A percentile compares a stretch with the other conserved stretches of the same genome.
Evolutionary conservation across 2,329 filamentous ascomycete species (phyloP).

Genomic region (Colletotrichum coccodes): DNA sequence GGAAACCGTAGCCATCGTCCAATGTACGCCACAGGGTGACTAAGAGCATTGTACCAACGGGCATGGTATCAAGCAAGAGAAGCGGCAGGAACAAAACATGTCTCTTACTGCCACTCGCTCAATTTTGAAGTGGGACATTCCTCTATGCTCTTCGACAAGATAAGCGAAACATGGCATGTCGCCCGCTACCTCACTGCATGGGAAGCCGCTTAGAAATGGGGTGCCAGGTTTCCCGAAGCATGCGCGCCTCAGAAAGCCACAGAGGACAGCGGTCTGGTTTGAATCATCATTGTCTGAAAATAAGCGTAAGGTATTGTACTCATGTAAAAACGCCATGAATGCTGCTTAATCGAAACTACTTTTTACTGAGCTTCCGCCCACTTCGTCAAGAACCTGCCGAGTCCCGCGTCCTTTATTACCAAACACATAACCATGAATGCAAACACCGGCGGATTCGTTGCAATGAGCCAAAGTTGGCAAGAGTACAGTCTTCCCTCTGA

Average conservation of each 20-base stretch:
- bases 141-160: too few relatives aligned
- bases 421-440: slow-evolving; percentile 26
- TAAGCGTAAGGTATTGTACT: slow-evolving; percentile 22
- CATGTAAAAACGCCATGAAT: slow-evolving; percentile 33
- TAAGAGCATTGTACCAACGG: neutral
- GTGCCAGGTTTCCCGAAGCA: neutral
- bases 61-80: neutral
- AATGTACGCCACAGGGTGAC: neutral
- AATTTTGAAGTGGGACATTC: neutral
- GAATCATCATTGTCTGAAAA: slow-evolving; percentile 13
- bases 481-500: slow-evolving; percentile 21
- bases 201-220: neutral
- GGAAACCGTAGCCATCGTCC: too few relatives aligned
- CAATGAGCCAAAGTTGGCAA: slow-evolving; percentile 24
- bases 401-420: slow-evolving; percentile 25
- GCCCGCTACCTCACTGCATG: neutral
- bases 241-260: neutral
- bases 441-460: slow-evolving; percentile 12
- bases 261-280: neutral
- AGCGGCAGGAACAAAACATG: neutral
- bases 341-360: slow-evolving; percentile 31
- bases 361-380: slow-evolving; percentile 25
- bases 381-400: slow-evolving; percentile 25
- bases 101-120: too few relatives aligned
- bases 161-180: neutral